Evolutionary conservation across 371 early-diverging fungal genomes (phyloP), one percentile per base, ranked within the genome.

Genomic region (Saksenaea oblongispora): DNA sequence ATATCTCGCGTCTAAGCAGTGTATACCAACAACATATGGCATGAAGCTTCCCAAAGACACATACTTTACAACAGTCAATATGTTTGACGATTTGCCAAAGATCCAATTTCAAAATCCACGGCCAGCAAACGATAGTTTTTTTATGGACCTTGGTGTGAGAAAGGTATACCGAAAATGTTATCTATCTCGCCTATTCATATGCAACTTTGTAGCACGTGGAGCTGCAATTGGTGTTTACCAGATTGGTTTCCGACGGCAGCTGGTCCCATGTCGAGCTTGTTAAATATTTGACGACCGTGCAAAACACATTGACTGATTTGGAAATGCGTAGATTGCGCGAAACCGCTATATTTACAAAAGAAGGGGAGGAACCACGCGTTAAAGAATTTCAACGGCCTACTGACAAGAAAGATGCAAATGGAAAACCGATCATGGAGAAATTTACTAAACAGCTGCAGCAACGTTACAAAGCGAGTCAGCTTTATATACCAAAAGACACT

Each of bases 181-280:
- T 39, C 10, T 59, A 22, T 27, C n/a, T n/a, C n/a, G 35, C 27
- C 36, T 51, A 7, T 31, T 31, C 4, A 31, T 31, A 7, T 7
- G 7, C 4, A 31, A 13, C 44, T 22, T 34, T 59, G 22, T 74
- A 93, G 82, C 91, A 93, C 66, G 93, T 95, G 1, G 94, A 95
- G 15, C 69, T 95, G 31, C 95, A 94, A 70, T 64, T 93, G 60
- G 85, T 96, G 8, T 94, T 96, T 81, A 90, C 91, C 66, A 82
- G 95, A 28, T 73, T 96, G 35, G 84, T 88, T 37, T 85, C 86
- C 10, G 89, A 88, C 10, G 86, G 95, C 22, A 89, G 89, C 47
- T 96, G 95, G 95, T 93, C 94, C 51, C 92, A 94, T 59, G 76
- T 89, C 26, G 92, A 94, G 61, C 79, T 96, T 2, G 84, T 92